Base-by-base conservation (phyloP, 2,329 filamentous ascomycete genomes). In the Nothophaeocryptopus gaeumannii region DNA sequence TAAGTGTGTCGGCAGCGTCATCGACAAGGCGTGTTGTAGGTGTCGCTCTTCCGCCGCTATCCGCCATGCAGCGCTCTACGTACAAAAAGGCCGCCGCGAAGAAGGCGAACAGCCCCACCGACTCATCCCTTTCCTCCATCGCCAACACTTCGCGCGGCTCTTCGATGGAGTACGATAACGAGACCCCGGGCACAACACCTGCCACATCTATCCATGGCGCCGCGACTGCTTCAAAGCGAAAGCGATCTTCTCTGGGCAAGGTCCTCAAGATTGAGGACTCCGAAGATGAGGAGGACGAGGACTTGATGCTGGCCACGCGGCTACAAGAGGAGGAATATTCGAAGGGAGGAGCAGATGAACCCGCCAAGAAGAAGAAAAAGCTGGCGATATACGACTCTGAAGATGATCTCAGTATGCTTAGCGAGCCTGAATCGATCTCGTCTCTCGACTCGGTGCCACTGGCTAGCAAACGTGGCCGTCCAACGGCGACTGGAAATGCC, bases 161-260 rank as follows among this genome's bases (percentile, higher is more conserved):
- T 5, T 77, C 72, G 9, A 72, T 73, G 33, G 78, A 75, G 13
- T 79, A 78, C 59, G 20, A 26, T 26, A 26, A 26, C 20, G 82
- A 81, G 51, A 86, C 84, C 3, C 82, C 83, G 4, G 78, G 74
- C 33, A 86, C 84, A 13, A 84, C 82, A 8, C 82, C 81, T 3
- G 74, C 71, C 15, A 70, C 73, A 16, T 73, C 73, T 8, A 56
- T 72, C 8, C 61, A 47, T 42, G 57, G 67, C 42, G 62, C 60
- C 44, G 61, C 11, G 4, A 50, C 30, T 10, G 37, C 32, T 12
- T 40, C 36, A 57, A 68, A 63, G 53, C 64, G 67, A 46, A 70
- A 69, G 59, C 59, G 63, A 39, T 65, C 63, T 34, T 42, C 50
- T 1, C 55, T 67, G 11, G 58, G 59, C 31, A 55, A 56, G 14